These are phyloP conservation scores for Penicillium sp. DNA, from an alignment of 2,329 filamentous ascomycete genomes.

Conservation along the genomic window DNA sequence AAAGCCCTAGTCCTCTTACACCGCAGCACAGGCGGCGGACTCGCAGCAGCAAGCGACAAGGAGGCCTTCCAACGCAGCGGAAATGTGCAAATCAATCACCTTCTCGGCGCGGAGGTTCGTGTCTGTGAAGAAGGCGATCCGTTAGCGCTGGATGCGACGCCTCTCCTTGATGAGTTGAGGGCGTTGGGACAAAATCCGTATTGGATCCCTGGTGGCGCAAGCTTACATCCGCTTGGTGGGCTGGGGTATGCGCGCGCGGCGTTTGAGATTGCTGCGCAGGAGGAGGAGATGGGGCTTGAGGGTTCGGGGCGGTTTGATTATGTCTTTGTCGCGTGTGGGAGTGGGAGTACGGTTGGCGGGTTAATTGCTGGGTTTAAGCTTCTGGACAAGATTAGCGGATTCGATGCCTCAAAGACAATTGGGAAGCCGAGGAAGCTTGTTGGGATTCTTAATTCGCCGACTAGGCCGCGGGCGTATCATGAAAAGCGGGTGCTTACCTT, in stretches of 20 bases:
- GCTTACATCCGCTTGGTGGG: constrained; percentile 32
- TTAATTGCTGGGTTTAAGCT: constrained; percentile 35
- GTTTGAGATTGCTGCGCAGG: constrained; percentile 31
- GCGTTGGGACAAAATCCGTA: constrained; percentile 22
- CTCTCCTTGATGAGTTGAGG: constrained; percentile 24
- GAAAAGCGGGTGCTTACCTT: constrained; percentile 29
- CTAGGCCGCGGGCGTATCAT: constrained; percentile 27
- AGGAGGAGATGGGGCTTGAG: constrained; percentile 13
- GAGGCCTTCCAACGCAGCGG: constrained; percentile 21
- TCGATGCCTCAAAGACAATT: neutral
- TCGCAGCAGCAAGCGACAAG: constrained; percentile 15
- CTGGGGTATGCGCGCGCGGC: constrained; percentile 34
- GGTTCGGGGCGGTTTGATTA: constrained; percentile 30
- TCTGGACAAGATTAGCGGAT: constrained; percentile 20
- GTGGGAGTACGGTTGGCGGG: constrained; percentile 35
- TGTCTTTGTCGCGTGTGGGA: constrained; percentile 36
- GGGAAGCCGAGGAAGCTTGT: constrained; percentile 23
- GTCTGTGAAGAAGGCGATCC: constrained; percentile 56
- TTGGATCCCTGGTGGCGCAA: constrained; percentile 37
- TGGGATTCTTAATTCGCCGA: constrained; percentile 34
- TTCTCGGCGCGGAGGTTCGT: constrained; percentile 45
- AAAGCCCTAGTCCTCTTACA: constrained; percentile 27
- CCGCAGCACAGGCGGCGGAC: constrained; percentile 27
- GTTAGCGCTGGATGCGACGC: constrained; percentile 14
- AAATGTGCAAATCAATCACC: constrained; percentile 28